These are phyloP conservation scores for Didymella sp. DNA, from an alignment of 2,329 filamentous ascomycete genomes.

Conservation along the genomic window DNA sequence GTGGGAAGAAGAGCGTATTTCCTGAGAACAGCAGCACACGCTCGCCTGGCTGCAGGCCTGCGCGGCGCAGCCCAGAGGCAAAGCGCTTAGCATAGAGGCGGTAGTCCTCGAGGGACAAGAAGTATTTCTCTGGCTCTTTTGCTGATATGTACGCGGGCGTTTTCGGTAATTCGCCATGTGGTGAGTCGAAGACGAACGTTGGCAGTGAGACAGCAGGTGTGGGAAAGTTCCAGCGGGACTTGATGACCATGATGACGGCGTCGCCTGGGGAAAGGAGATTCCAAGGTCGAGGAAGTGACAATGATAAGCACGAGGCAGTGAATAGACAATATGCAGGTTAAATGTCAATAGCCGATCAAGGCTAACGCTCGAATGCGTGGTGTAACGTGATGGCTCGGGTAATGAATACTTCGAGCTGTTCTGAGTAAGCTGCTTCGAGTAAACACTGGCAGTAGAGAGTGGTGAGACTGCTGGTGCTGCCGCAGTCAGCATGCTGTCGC, in stretches of 20 bases:
- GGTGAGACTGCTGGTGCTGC: neutral
- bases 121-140: constrained; percentile 69
- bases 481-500: neutral
- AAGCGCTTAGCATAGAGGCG: constrained; percentile 76
- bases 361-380: neutral
- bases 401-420: neutral
- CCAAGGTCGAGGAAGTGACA: neutral
- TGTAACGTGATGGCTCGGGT: constrained; percentile 5
- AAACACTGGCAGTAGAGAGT: neutral
- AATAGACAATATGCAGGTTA: neutral
- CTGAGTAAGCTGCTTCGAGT: constrained; percentile 12
- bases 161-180: constrained; percentile 55
- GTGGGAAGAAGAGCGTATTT: constrained; percentile 76
- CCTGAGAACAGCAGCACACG: constrained; percentile 75
- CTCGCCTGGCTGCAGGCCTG: constrained; percentile 70
- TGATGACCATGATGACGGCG: constrained; percentile 57
- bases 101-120: constrained; percentile 68
- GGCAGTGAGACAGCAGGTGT: constrained; percentile 56
- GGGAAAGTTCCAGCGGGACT: constrained; percentile 58
- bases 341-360: constrained; percentile 6
- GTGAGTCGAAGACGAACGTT: constrained; percentile 60
- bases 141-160: constrained; percentile 68
- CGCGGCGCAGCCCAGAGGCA: constrained; percentile 69
- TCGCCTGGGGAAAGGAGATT: neutral
- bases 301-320: neutral